Base-by-base conservation (phyloP, 139 green algal species). In the Haematococcus lacustris region DNA sequence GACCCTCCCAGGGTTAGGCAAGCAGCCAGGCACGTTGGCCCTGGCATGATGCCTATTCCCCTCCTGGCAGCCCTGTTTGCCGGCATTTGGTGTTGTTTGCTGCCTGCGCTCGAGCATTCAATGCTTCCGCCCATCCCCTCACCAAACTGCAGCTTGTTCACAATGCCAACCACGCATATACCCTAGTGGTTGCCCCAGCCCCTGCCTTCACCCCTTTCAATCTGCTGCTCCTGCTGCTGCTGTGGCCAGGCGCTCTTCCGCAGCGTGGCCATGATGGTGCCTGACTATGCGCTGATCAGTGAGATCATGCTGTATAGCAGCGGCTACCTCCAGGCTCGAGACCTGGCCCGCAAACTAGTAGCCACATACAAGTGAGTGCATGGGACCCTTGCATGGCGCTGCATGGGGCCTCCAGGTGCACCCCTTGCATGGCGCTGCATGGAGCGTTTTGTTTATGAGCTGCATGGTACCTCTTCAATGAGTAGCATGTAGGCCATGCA, bases 291-390 rank as follows among this genome's bases (percentile, higher is more conserved):
- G 7, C 81, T 91, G 32, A 93, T 91, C 66, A 64, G 70, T 23
- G 88, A 93, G 76, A 68, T 47, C 34, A 41, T 68, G 62, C 81
- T 93, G 9, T 93, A 93, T 79, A 83, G 68, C 71, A 83, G 72
- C 59, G 88, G 88, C 47, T 93, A 86, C 76, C 76, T 85, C 32
- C 80, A 92, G 40, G 89, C 89, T 0, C 74, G 86, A 1, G 84
- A 88, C 61, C 73, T 95, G 43, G 89, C 89, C 32, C 74, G 83
- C 62, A 94, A 94, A 81, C 85, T 94, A 76, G 89, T 94, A 25
- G 89, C 89, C 40, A 94, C 89, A 0, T 94, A 93, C 82, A 86
- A 72, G 75, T 78, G 39, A 9, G 73, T 51, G 25, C 23, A 17
- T 17, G 17, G 9, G 43, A 17, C 9, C 17, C 17, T 28, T 9